Percentiles rank a stretch among this genome's conserved stretches.
phyloP scores from a whole-genome alignment of 768 basidiomycete genomes.

The Lepiota brunneoincarnata region DNA sequence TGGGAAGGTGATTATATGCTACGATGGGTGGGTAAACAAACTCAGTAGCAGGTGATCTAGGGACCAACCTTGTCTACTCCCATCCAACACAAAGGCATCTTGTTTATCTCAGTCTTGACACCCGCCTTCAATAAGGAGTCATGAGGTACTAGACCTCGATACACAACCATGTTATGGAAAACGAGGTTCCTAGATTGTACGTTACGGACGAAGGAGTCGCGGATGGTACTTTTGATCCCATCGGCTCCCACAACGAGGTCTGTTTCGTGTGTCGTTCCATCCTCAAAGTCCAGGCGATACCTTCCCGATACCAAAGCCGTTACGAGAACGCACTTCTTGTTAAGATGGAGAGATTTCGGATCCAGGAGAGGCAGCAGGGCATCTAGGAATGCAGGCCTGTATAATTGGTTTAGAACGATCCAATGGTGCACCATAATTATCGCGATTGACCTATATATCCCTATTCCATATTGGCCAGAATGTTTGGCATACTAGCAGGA shows the following conservation, averaged over 20 bases:
- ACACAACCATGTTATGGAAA: slow-evolving; percentile 47
- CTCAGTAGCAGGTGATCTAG: background rate
- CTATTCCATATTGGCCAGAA: slow-evolving; percentile 36
- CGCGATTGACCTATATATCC: slow-evolving; percentile 39
- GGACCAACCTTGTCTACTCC: slow-evolving; percentile 43
- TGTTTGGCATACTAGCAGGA: slow-evolving; percentile 28
- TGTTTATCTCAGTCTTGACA: slow-evolving; percentile 34
- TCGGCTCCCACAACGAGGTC: slow-evolving; percentile 53
- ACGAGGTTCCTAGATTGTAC: slow-evolving; percentile 22
- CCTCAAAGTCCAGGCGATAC: slow-evolving; percentile 42
- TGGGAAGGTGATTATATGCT: slow-evolving; percentile 56
- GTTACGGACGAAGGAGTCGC: slow-evolving; percentile 33
- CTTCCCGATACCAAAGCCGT: slow-evolving; percentile 22
- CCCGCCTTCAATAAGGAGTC: slow-evolving; percentile 39
- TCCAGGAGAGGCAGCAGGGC: slow-evolving; percentile 43
- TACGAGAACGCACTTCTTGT: slow-evolving; percentile 46
- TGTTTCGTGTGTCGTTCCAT: slow-evolving; percentile 43
- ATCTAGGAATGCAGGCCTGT: slow-evolving; percentile 50
- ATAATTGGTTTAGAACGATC: slow-evolving; percentile 1
- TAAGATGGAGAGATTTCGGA: slow-evolving; percentile 40
- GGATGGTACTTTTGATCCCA: slow-evolving; percentile 48
- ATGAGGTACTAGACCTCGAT: slow-evolving; percentile 44
- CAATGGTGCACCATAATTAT: background rate
- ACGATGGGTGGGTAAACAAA: background rate
- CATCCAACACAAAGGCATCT: slow-evolving; percentile 38